phyloP scores from a whole-genome alignment of 305 asterid species.

The Caryopteris hybrid region DNA sequence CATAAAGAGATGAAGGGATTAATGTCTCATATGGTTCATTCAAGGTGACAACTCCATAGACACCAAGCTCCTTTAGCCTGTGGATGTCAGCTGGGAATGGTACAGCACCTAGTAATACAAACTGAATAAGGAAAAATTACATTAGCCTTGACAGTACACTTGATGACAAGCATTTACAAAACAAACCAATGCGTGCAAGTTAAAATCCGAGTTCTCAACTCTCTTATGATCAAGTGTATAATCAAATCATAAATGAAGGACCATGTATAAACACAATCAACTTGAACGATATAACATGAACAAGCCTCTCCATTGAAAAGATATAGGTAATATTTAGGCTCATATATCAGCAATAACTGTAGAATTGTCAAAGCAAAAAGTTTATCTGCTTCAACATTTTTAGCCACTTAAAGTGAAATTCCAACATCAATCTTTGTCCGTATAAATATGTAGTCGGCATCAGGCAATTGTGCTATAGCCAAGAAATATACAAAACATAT shows the following conservation, averaged over 20 bases:
- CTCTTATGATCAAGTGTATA: neutral
- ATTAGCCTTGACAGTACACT: neutral
- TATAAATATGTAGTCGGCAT: neutral
- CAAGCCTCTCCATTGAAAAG: neutral
- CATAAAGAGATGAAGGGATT: constrained; percentile 53
- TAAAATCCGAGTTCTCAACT: neutral
- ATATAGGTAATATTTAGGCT: neutral
- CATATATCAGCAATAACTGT: neutral
- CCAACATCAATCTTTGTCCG: neutral
- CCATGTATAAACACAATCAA: neutral
- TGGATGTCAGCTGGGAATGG: constrained; percentile 62
- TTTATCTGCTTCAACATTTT: neutral
- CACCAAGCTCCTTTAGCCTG: constrained; percentile 50
- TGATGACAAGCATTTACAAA: constrained; percentile 2
- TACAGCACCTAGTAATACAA: constrained; percentile 64
- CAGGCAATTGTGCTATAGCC: too few relatives aligned
- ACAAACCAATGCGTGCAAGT: neutral
- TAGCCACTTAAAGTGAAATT: neutral
- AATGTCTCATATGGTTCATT: constrained; percentile 70
- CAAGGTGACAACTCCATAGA: constrained; percentile 55
- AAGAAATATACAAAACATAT: too few relatives aligned
- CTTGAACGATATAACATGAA: neutral
- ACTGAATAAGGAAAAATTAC: constrained; percentile 23
- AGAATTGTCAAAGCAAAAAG: neutral
- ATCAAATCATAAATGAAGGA: neutral